Percentiles rank a stretch among this genome's conserved stretches.
Evolutionary conservation across 305 asterid genomes (phyloP).

Genomic region (Solanum hybrid): DNA sequence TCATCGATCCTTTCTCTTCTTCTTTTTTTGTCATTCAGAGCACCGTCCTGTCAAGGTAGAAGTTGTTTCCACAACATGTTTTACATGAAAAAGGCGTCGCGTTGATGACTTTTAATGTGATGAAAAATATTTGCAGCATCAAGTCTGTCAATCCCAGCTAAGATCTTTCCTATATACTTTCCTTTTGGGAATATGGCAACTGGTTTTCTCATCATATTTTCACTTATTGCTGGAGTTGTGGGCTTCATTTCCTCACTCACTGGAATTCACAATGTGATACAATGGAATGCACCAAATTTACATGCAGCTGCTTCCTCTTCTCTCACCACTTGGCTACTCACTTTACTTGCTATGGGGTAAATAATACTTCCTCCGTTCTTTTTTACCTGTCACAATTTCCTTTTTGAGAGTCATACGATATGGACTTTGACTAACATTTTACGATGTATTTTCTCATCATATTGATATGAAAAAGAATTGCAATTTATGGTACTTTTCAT

Average conservation of each 20-base stretch:
- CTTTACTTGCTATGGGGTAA: constrained; percentile 93
- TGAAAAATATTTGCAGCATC: constrained; percentile 50
- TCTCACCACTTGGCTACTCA: constrained; percentile 51
- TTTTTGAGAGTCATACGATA: not conserved
- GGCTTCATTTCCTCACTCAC: constrained; percentile 67
- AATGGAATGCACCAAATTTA: constrained; percentile 50
- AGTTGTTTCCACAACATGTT: not conserved
- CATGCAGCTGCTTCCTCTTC: constrained; percentile 81
- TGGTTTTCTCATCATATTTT: constrained; percentile 59
- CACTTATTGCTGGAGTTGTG: constrained; percentile 75
- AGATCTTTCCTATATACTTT: constrained; percentile 59
- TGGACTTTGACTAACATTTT: not conserved
- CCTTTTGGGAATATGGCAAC: constrained; percentile 93
- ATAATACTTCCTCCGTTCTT: not conserved
- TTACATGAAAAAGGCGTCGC: not conserved
- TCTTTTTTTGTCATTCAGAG: not conserved
- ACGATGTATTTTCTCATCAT: not conserved
- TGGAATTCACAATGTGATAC: constrained; percentile 43
- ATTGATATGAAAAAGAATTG: not conserved
- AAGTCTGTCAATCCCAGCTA: constrained; percentile 36
- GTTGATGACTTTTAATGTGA: not conserved
- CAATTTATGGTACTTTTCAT: not conserved
- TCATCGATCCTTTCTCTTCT: not conserved
- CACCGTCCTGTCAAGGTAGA: not conserved
- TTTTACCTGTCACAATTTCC: not conserved